These are phyloP conservation scores for Ceratobasidium sp. DNA, from an alignment of 1,284 basidiomycete species.

Conservation along the genomic window DNA sequence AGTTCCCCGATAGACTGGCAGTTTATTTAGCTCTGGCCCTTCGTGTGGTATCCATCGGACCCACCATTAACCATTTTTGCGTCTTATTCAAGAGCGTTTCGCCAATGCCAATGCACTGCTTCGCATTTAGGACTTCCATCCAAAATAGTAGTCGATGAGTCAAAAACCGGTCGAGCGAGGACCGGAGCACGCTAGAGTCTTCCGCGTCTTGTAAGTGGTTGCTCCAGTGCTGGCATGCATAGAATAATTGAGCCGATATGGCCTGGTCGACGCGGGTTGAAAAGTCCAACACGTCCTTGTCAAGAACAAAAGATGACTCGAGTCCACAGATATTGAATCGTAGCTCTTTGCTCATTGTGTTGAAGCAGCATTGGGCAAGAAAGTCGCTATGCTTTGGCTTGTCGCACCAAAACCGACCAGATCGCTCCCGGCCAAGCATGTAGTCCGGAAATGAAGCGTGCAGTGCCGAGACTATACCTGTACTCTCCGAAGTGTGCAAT, in stretches of 20 bases:
- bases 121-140: conserved; percentile 48
- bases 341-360: background rate
- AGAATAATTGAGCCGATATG: no score
- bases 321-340: conserved; percentile 26
- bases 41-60: no score
- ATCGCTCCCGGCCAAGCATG: background rate
- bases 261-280: no score
- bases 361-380: background rate
- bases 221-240: conserved; percentile 12
- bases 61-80: background rate
- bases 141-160: conserved; percentile 27
- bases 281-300: no score
- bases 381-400: background rate
- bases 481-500: background rate
- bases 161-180: background rate
- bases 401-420: background rate
- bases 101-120: background rate
- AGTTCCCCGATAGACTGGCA: no score
- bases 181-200: background rate
- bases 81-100: background rate
- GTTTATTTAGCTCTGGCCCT: no score
- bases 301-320: no score
- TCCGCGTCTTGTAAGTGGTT: background rate
- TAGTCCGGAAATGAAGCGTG: conserved; percentile 28
- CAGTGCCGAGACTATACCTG: background rate